Base-by-base conservation (phyloP, 2,329 filamentous ascomycete species). In the Nemania bipapillata region DNA sequence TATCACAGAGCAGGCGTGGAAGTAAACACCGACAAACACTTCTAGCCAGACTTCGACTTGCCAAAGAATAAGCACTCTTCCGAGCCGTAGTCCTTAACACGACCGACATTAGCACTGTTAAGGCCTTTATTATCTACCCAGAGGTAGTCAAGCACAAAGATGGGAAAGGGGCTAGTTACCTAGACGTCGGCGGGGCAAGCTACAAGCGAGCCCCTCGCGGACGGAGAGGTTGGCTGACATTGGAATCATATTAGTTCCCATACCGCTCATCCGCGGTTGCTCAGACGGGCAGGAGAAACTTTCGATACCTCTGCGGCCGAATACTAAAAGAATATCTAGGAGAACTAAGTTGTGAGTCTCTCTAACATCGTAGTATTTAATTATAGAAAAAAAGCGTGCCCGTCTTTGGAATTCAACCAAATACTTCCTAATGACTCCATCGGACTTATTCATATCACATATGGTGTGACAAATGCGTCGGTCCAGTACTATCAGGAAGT, bases 81-180 rank as follows among this genome's bases (percentile, higher is more conserved):
- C 37, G 42, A 20, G 63, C 63, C 12, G 63, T 56, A 30, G 57
- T 66, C 3, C 30, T 66, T 6, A 66, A 66, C 57, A 66, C 63
- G 17, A 62, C 63, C n/a, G 63, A 66, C 24, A 56, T 66, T 20
- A 62, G 32, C 32, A 62, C 40, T 32, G 52, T 66, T 15, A 56
- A 66, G 45, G 57, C 63, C 17, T 62, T 66, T 35, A 56, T 66
- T 40, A 62, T 66, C 61, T 66, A 62, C 4, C 57, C 24, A 11
- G 64, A 53, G 6, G 56, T 57, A 30, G 52, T 56, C 28, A 42
- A 61, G 28, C 58, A 63, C 28, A 40, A 52, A 1, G 52, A 62
- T 35, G 57, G 58, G 24, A 57, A 66, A 24, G 54, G 64, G 57
- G 64, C 64, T n/a, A n/a, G n/a, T n/a, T 12, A 62, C 50, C 40